Percentiles rank a stretch among this genome's conserved stretches.
Evolutionary conservation across 1,139 yeast species (phyloP).

Genomic region (Arxiozyma slooffiae): DNA sequence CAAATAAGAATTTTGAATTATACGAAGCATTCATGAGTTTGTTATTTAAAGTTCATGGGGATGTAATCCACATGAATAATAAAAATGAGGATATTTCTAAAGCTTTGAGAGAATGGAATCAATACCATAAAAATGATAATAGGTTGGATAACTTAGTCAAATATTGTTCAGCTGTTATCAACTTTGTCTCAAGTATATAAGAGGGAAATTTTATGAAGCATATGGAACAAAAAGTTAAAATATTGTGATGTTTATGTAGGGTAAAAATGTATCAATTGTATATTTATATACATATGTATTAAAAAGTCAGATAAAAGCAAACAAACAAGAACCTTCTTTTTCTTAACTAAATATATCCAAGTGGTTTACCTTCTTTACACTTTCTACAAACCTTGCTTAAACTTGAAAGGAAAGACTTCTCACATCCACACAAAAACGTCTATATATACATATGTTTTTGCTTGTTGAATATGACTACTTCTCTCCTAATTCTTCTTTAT

Average conservation of each 20-base stretch:
- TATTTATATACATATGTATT: too few species aligned
- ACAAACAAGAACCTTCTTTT: too few species aligned
- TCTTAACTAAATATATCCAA: too few species aligned
- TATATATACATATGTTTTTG: too few species aligned
- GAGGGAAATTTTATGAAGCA: background rate
- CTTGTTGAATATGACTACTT: too few species aligned
- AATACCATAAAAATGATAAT: slow-evolving; percentile 38
- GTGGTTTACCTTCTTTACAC: too few species aligned
- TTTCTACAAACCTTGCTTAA: too few species aligned
- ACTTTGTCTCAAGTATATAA: slow-evolving; percentile 38
- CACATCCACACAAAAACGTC: too few species aligned
- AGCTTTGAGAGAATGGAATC: slow-evolving; percentile 45
- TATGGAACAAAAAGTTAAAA: background rate
- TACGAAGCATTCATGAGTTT: slow-evolving; percentile 65
- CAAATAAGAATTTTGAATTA: slow-evolving; percentile 43
- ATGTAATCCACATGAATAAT: slow-evolving; percentile 49
- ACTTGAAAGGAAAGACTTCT: too few species aligned
- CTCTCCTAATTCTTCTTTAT: too few species aligned
- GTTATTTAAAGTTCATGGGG: slow-evolving; percentile 73
- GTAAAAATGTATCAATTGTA: background rate
- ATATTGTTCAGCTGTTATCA: slow-evolving; percentile 75
- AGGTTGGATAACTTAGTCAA: slow-evolving; percentile 61
- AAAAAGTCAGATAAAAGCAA: too few species aligned
- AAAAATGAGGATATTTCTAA: slow-evolving; percentile 35
- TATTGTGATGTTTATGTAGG: background rate